Evolutionary conservation across 2,329 filamentous ascomycete species (phyloP), one percentile per base, ranked within the genome.

Genomic region (Phialemoniopsis sp.): DNA sequence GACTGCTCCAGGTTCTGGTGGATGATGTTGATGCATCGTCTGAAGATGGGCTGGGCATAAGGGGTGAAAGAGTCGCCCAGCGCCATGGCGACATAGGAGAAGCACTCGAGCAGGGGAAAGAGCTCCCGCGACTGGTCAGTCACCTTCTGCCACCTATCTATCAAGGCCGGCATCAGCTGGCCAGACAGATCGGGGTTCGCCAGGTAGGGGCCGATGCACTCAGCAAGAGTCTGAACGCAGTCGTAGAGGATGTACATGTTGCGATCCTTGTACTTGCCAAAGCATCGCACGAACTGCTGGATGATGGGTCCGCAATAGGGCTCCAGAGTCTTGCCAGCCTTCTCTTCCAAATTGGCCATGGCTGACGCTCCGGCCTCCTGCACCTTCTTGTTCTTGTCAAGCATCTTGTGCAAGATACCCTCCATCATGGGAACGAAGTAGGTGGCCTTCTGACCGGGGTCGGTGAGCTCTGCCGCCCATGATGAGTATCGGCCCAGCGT

Each of bases 211-310:
- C 89, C 89, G 39, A 97, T 85, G 55, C 89, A 85, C 62, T 98
- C 93, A 4, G 93, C 93, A 41, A 98, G 72, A 1, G 93, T 98
- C 67, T 98, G 93, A 28, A 98, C 88, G 61, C 93, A 97, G 66
- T 98, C 93, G 67, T 98, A 98, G 28, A 98, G 78, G 39, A 97
- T 94, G 68, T 94, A 96, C 81, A 97, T 96, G 68, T 98, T 98
- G 55, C 89, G 85, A 63, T 97, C 91, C 73, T 98, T 97, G 78
- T 97, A 98, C 64, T 87, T 89, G 38, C 73, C 78, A 64, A 98
- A 98, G 63, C 93, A 98, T 44, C 78, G 74, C 38, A 96, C 89
- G 55, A 91, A 97, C 59, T 97, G 93, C 45, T 83, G 84, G 38
- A 97, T 80, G 53, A 98, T 97, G 18, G 90, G 87, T 19, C 84